Evolutionary conservation across 768 basidiomycete species (phyloP).

Genomic region (Tremella fuciformis): DNA sequence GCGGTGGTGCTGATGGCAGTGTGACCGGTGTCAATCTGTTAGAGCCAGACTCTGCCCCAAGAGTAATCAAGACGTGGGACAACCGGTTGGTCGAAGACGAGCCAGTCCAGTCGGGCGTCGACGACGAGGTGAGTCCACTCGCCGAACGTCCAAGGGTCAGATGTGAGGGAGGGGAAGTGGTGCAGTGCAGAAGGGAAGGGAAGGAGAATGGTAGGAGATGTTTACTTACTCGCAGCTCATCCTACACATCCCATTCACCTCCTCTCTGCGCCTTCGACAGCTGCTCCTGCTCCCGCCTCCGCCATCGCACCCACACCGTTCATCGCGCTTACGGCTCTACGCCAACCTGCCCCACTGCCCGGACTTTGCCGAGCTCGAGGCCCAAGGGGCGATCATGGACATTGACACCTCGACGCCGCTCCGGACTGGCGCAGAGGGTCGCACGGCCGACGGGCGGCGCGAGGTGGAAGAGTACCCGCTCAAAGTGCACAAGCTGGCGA

Average conservation of each 20-base stretch:
- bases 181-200: too few species aligned
- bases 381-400: constrained; percentile 41
- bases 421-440: constrained; percentile 8
- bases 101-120: constrained; percentile 46
- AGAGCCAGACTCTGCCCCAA: constrained; percentile 36
- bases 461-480: constrained; percentile 51
- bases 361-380: constrained; percentile 46
- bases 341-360: constrained; percentile 46
- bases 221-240: constrained; percentile 41
- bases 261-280: constrained; percentile 46
- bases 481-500: constrained; percentile 51
- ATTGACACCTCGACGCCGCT: constrained; percentile 31
- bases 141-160: neutral
- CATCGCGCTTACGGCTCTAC: constrained; percentile 41
- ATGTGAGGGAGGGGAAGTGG: too few species aligned
- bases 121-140: constrained; percentile 44
- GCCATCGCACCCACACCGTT: constrained; percentile 44
- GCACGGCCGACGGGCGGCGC: constrained; percentile 38
- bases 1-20: constrained; percentile 19
- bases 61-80: constrained; percentile 51
- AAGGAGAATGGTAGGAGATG: neutral
- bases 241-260: constrained; percentile 49
- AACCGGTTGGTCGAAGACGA: constrained; percentile 41
- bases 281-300: constrained; percentile 47
- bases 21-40: constrained; percentile 48